phyloP scores from a whole-genome alignment of 2,329 filamentous ascomycete genomes.

The Claviceps capensis region DNA sequence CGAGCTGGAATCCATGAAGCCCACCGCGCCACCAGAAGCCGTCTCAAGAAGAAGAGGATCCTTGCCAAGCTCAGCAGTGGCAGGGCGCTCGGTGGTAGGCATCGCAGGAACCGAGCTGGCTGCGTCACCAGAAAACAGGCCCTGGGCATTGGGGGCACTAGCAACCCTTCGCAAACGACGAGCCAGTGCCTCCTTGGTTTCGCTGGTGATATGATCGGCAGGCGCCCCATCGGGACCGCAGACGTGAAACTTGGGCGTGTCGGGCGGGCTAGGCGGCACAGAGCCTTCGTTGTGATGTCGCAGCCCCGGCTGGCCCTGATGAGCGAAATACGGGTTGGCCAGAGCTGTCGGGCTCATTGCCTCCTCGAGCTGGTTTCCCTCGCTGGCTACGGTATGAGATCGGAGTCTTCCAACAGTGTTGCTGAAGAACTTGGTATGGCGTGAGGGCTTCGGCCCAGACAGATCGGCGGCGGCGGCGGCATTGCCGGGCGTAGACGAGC shows the following conservation, averaged over 20 bases:
- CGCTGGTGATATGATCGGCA: slow-evolving; percentile 55
- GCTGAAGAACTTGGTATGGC: slow-evolving; percentile 80
- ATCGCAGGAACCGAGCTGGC: slow-evolving; percentile 14
- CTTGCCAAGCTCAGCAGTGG: slow-evolving; percentile 76
- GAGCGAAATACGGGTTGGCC: slow-evolving; percentile 93
- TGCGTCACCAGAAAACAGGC: slow-evolving; percentile 52
- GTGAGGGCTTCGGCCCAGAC: slow-evolving; percentile 44
- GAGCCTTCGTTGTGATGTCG: slow-evolving; percentile 92
- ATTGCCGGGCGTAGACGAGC: slow-evolving; percentile 8
- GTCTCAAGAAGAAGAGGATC: slow-evolving; percentile 49
- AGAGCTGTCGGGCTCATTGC: slow-evolving; percentile 80
- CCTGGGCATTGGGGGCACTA: slow-evolving; percentile 93
- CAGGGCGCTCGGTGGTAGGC: slow-evolving; percentile 52
- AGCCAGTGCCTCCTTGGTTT: slow-evolving; percentile 86
- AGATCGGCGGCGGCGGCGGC: slow-evolving; percentile 4
- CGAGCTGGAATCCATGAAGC: slow-evolving; percentile 13
- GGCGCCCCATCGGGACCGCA: slow-evolving; percentile 52
- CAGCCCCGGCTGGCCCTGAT: slow-evolving; percentile 85
- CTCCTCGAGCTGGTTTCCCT: slow-evolving; percentile 83
- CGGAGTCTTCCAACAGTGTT: slow-evolving; percentile 75
- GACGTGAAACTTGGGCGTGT: slow-evolving; percentile 69
- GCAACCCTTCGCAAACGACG: slow-evolving; percentile 87
- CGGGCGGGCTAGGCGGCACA: slow-evolving; percentile 81
- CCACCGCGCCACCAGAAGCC: slow-evolving; percentile 24
- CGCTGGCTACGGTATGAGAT: slow-evolving; percentile 81